Evolutionary conservation across 1,284 basidiomycete species (phyloP), one percentile per base, ranked within the genome.

Genomic region (Cryptococcus sp.): DNA sequence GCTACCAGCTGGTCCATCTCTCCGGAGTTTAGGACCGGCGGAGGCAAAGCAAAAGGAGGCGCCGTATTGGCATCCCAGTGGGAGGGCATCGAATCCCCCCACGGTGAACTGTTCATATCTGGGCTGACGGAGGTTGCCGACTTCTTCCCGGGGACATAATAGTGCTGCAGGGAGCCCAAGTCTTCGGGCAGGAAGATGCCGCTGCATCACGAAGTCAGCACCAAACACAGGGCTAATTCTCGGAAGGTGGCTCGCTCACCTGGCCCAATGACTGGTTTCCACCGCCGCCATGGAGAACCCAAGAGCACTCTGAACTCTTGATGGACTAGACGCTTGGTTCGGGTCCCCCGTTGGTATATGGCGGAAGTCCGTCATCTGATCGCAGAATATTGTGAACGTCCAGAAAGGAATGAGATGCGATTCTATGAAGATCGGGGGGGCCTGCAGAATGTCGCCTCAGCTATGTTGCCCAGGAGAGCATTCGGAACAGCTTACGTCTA

Each of bases 331-430:
- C 4, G 18, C 16, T 11, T 47, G 46, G 18, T 51, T 45, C 6
- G 16, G 24, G 13, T 36, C 35, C 11, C 43, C 47, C 21, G 48
- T 50, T 15, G 15, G 24, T 1, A 24, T 13, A 18, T 51, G 23
- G 6, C 39, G 37, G 21, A 15, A 20, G 21, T 16, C 40, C 18
- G 37, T 8, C 38, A 18, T 18, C 35, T 59, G 57, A 24, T 59
- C 57, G 24, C 53, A 55, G 8, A 59, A 9, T 12, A 59, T 13
- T 13, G 42, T 9, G 8, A 63, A 36, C 3, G 49, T 57, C 54
- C 58, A 66, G 45, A 60, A 63, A 4, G 64, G 64, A 2, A 66
- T 12, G 3, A 66, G 43, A 36, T 60, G 39, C 9, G 50, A 46
- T 23, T 50, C 43, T 9, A 33, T 33, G 28, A 9, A 33, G 4